Conservation (phyloP, 768 basidiomycete species). For the Infundibulicybe gibba region DNA sequence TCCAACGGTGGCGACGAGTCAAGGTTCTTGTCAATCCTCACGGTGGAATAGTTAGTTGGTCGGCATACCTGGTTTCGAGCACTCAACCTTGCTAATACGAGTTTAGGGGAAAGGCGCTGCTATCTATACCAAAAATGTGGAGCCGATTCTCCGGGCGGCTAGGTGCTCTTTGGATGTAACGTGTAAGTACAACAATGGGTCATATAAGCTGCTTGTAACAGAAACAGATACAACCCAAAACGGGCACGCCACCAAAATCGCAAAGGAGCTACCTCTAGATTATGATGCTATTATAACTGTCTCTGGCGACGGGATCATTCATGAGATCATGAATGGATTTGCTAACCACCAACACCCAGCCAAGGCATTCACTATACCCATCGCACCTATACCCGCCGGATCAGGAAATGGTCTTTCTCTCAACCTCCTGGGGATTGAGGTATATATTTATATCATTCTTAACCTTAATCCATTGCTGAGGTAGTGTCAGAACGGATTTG, state of each 20-base stretch:
- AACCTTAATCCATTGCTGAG: too few species aligned
- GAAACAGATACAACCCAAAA: conserved; percentile 54
- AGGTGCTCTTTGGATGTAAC: conserved; percentile 59
- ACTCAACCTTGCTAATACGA: conserved; percentile 3
- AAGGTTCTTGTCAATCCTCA: conserved; percentile 77
- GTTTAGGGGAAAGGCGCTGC: conserved; percentile 57
- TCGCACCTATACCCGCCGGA: conserved; percentile 79
- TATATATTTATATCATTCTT: conserved; percentile 17
- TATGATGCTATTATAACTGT: conserved; percentile 74
- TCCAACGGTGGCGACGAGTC: conserved; percentile 52
- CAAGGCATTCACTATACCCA: conserved; percentile 61
- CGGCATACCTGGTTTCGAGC: neutral
- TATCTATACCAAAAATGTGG: conserved; percentile 53
- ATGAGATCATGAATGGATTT: conserved; percentile 84
- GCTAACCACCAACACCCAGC: conserved; percentile 57
- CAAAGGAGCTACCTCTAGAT: conserved; percentile 47
- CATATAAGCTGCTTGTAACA: neutral
- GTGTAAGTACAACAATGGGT: conserved; percentile 36
- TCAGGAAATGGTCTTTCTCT: conserved; percentile 77
- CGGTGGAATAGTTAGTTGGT: conserved; percentile 64
- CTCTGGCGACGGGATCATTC: conserved; percentile 82
- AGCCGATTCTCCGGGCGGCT: conserved; percentile 71
- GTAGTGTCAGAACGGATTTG: conserved; percentile 54
- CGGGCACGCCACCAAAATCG: conserved; percentile 67
- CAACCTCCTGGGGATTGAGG: conserved; percentile 69